phyloP scores from a whole-genome alignment of 306 rosid genomes.

The Echinosophora koreensis region DNA sequence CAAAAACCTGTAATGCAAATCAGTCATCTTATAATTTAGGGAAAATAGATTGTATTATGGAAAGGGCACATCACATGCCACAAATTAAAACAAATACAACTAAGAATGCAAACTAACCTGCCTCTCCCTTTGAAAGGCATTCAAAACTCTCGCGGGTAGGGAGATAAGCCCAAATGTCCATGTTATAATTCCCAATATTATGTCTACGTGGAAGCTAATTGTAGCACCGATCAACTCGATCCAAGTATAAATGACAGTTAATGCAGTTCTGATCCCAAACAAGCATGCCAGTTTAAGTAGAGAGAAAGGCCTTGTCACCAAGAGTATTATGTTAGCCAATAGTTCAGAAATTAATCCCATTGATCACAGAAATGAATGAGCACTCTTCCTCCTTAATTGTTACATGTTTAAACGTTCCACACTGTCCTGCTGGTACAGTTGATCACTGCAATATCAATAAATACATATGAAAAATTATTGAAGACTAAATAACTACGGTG shows the following conservation, averaged over 20 bases:
- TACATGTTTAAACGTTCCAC: slow-evolving; percentile 46
- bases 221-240: slow-evolving; percentile 61
- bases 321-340: slow-evolving; percentile 44
- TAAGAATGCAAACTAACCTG: slow-evolving; percentile 61
- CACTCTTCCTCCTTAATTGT: slow-evolving; percentile 45
- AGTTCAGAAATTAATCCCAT: slow-evolving; percentile 68
- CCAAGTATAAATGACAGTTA: slow-evolving; percentile 59
- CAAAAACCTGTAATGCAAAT: slow-evolving; percentile 14
- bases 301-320: slow-evolving; percentile 62
- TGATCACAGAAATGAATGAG: slow-evolving; percentile 24
- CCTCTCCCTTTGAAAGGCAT: slow-evolving; percentile 66
- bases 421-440: slow-evolving; percentile 13
- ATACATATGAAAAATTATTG: neutral
- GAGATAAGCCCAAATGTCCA: slow-evolving; percentile 68
- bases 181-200: slow-evolving; percentile 54
- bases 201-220: slow-evolving; percentile 55
- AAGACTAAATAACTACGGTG: neutral
- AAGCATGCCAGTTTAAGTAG: slow-evolving; percentile 55
- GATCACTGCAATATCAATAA: slow-evolving; percentile 50
- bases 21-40: neutral
- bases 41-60: slow-evolving; percentile 9
- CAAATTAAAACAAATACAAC: neutral
- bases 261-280: slow-evolving; percentile 57
- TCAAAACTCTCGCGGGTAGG: slow-evolving; percentile 67
- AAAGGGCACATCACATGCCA: slow-evolving; percentile 17